Conservation (phyloP, 192 early-diverging fungal species). For the Umbelopsis vinacea region DNA sequence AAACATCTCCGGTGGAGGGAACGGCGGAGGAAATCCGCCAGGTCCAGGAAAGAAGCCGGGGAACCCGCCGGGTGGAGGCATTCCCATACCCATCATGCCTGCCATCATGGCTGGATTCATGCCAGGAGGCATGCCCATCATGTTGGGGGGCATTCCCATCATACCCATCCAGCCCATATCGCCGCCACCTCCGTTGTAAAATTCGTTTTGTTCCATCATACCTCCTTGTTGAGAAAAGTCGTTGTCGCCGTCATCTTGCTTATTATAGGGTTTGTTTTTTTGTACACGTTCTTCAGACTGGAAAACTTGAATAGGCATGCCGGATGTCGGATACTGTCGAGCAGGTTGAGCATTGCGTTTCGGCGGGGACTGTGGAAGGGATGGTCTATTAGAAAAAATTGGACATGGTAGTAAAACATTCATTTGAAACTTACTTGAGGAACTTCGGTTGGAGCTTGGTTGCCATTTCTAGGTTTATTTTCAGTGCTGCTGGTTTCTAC, state of each 20-base stretch:
- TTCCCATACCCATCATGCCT: constrained; percentile 28
- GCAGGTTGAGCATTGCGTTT: not conserved
- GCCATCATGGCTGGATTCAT: constrained; percentile 28
- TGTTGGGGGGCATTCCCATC: constrained; percentile 28
- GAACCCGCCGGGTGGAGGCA: constrained; percentile 8
- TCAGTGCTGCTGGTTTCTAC: not conserved
- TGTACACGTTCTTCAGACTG: constrained; percentile 30
- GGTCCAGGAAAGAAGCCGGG: constrained; percentile 16
- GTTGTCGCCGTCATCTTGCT: not conserved
- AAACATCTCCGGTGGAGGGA: constrained; percentile 32
- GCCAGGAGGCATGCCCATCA: constrained; percentile 25
- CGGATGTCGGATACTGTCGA: constrained; percentile 9
- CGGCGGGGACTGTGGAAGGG: no score
- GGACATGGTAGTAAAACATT: not conserved
- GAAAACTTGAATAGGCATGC: constrained; percentile 37
- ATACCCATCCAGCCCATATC: constrained; percentile 26
- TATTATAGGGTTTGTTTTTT: constrained; percentile 16
- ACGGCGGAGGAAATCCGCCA: constrained; percentile 20
- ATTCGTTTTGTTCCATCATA: constrained; percentile 15
- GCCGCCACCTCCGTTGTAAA: constrained; percentile 25
- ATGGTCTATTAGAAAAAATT: no score
- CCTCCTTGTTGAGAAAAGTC: not conserved
- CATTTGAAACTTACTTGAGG: not conserved
- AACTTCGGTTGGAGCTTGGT: not conserved
- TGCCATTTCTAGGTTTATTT: not conserved